Evolutionary conservation across 352 stramenopile genomes (phyloP), one percentile per base, ranked within the genome.

Genomic region (Pythium guiyangense): DNA sequence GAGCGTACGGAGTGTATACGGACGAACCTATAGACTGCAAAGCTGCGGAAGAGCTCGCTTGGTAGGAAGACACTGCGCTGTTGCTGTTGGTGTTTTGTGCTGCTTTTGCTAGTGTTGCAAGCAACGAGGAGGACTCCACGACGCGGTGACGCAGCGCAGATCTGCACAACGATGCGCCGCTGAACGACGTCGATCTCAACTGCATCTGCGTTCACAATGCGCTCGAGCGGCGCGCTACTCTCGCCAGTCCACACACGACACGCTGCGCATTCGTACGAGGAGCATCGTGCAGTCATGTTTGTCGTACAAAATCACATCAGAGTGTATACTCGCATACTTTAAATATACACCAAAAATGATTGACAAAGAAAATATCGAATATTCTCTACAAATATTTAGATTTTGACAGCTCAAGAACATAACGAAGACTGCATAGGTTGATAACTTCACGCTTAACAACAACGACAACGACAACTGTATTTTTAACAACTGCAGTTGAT

Each of bases 181-280:
- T 31, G 25, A 17, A 73, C 27, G 3, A 59, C 44, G 6, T 73
- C 64, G 0, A 82, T 49, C 35, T 74, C 58, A 3, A 61, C 49
- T n/a, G 69, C 58, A 6, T 75, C 54, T 0, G 58, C 65, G 17
- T 71, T 66, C 27, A 71, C 31, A 12, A 80, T 70, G 1, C 31
- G 26, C 31, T 74, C 55, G n/a, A 82, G 43, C 14, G 71, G 46
- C 20, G 59, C 44, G 35, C 59, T 63, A 9, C 60, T 6, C 1
- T 63, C 51, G 10, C 75, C 75, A 27, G 67, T 77, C 75, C 75
- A 86, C 60, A 86, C 61, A 31, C 62, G 67, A 50, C 72, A 79
- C 8, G 48, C 63, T 29, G 67, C 66, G 42, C 65, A 70, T 54
- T 67, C 53, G 37, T 71, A 86, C 29, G 29, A 34, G 8, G 29